Conservation (phyloP, 2,329 filamentous ascomycete genomes). For the Claviceps cyperi region DNA sequence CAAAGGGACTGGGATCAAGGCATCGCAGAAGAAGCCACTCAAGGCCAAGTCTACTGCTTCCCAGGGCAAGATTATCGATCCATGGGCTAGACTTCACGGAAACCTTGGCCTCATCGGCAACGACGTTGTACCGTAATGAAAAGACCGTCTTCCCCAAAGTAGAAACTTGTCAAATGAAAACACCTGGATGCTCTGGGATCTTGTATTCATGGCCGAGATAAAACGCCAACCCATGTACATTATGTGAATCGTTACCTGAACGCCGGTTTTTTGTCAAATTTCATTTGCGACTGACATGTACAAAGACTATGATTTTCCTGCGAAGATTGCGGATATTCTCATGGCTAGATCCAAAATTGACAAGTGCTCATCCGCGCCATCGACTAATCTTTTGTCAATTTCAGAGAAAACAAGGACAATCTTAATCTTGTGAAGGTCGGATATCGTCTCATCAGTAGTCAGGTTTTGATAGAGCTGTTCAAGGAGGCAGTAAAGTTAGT, state of each 20-base stretch:
- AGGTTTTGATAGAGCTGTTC: slow-evolving; percentile 64
- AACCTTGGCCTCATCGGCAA: slow-evolving; percentile 37
- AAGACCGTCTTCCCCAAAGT: neutral
- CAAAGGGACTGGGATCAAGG: slow-evolving; percentile 7
- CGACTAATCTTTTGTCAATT: slow-evolving; percentile 82
- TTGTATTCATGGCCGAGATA: neutral
- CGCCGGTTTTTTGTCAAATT: neutral
- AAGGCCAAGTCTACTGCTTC: slow-evolving; percentile 10
- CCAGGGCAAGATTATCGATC: slow-evolving; percentile 16
- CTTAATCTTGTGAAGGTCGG: slow-evolving; percentile 76
- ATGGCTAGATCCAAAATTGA: slow-evolving; percentile 76
- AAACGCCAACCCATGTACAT: neutral
- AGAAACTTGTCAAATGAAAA: neutral
- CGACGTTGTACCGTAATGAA: slow-evolving; percentile 13
- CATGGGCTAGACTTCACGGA: slow-evolving; percentile 38
- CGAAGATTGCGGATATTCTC: slow-evolving; percentile 62
- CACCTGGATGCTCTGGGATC: neutral
- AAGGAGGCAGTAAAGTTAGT: slow-evolving; percentile 4
- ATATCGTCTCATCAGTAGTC: slow-evolving; percentile 70
- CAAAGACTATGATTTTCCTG: slow-evolving; percentile 20
- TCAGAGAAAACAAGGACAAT: slow-evolving; percentile 86
- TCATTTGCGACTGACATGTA: neutral
- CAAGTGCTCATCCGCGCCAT: slow-evolving; percentile 90
- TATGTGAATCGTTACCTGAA: neutral
- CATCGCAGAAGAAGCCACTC: neutral